A percentile compares a stretch with the other conserved stretches of the same genome.
Evolutionary conservation across 1,284 basidiomycete genomes (phyloP).

Genomic region (Flammula alnicola): DNA sequence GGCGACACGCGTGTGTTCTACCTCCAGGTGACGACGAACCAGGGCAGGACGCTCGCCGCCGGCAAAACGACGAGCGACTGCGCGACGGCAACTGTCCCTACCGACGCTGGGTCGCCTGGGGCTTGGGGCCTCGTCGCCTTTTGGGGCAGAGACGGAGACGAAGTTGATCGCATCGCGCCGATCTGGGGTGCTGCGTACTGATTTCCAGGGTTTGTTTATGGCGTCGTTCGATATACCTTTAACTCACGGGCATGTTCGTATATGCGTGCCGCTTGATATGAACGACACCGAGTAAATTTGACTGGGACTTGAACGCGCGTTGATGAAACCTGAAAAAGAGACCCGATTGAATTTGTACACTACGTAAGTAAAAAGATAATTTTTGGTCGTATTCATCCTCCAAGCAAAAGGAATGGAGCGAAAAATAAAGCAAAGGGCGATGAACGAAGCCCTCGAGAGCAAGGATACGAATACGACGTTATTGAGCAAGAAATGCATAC

Average conservation of each 20-base stretch:
- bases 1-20: conserved; percentile 38
- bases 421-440: conserved; percentile 4
- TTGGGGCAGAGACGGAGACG: conserved; percentile 40
- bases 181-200: conserved; percentile 36
- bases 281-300: too few species aligned
- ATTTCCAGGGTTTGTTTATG: background rate
- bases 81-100: conserved; percentile 31
- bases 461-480: conserved; percentile 5
- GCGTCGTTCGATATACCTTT: too few species aligned
- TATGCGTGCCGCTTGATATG: too few species aligned
- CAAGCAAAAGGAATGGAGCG: conserved; percentile 4
- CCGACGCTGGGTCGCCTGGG: conserved; percentile 32
- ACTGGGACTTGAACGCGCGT: too few species aligned
- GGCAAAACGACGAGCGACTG: conserved; percentile 37
- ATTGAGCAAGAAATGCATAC: background rate
- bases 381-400: conserved; percentile 13
- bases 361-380: conserved; percentile 1
- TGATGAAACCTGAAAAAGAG: background rate
- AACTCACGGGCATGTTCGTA: too few species aligned
- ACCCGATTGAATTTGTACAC: conserved; percentile 16
- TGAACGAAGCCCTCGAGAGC: background rate
- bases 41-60: conserved; percentile 32
- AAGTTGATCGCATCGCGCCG: conserved; percentile 38
- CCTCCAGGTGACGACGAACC: conserved; percentile 35
- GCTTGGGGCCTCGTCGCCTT: conserved; percentile 39